These are phyloP conservation scores for Pelargonium citronellum DNA, from an alignment of 441 rosid genomes.

Conservation along the genomic window DNA sequence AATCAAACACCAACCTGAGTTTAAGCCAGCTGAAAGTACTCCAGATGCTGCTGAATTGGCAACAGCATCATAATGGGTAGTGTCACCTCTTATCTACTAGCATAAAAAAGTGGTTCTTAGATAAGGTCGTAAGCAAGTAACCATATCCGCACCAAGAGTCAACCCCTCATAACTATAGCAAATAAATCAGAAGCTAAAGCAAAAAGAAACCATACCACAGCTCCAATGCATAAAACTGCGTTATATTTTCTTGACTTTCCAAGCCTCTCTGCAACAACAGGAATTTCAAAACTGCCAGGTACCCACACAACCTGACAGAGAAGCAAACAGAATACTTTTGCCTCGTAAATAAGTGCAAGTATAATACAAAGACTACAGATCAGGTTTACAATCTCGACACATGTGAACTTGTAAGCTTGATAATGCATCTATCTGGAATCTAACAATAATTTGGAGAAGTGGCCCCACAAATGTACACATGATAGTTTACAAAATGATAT, in stretches of 20 bases:
- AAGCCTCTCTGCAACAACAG: constrained; percentile 62
- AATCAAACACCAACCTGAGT: constrained; percentile 52
- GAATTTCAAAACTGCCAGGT: constrained; percentile 94
- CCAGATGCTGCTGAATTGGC: constrained; percentile 93
- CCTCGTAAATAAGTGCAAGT: neutral
- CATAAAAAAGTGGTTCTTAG: constrained; percentile 14
- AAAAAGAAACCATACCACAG: constrained; percentile 68
- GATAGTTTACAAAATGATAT: neutral
- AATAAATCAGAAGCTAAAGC: neutral
- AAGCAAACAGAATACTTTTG: constrained; percentile 15
- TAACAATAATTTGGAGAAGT: neutral
- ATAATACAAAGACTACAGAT: neutral
- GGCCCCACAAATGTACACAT: neutral
- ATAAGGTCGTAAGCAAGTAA: constrained; percentile 16
- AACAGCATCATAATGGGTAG: constrained; percentile 92
- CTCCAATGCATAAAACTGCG: constrained; percentile 83
- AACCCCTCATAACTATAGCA: neutral
- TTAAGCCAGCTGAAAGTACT: constrained; percentile 88
- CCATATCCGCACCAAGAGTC: neutral
- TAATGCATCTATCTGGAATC: neutral
- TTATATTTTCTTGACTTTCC: constrained; percentile 68
- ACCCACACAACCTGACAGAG: constrained; percentile 79
- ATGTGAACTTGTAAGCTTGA: neutral
- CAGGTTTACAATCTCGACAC: constrained; percentile 3
- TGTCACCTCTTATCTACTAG: constrained; percentile 83